Base-by-base conservation (phyloP, 139 green algal species). In the Edaphochlamys debaryana region DNA sequence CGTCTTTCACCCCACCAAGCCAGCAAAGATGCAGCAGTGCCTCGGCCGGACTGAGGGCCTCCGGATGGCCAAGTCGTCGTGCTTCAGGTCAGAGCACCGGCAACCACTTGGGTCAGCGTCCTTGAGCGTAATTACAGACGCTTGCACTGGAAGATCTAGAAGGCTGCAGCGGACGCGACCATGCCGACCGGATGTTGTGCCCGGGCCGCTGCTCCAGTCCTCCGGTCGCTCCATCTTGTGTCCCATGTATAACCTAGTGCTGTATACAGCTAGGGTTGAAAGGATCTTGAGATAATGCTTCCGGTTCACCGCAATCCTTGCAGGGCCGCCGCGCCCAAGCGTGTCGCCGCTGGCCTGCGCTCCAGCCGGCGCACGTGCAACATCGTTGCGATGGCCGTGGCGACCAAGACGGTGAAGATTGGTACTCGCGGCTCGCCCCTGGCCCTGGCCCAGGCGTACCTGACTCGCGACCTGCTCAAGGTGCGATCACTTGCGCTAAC, bases 381-480 rank as follows among this genome's bases (percentile, higher is more conserved):
- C 19, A 37, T 71, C 30, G 84, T 89, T 1, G 85, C 86, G 7
- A 82, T 83, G 15, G 87, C 91, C 3, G 89, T 91, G 27, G 82
- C 80, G 8, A 92, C 88, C 60, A 92, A 94, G 89, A 95, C 92
- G 0, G 81, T 96, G 25, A 95, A 95, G 79, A 95, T 96, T 72
- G 90, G 95, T 66, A 97, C 94, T 0, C 94, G 94, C 40, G 94
- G 95, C 71, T 98, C 93, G 63, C 98, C 98, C 20, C 92, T 99
- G 56, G 98, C 98, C 0, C 87, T 99, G 32, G 98, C 98, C 9
- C 98, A 99, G 85, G 98, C 98, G 2, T 99, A 99, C 91, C 89
- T 98, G 79, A 99, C 98, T 13, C 91, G 97, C 17, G 95, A 99
- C 80, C 85, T 95, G 67, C 93, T 99, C 41, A 97, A 98, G 94